A percentile compares a stretch with the other conserved stretches of the same genome.
Conservation (phyloP, 768 basidiomycete genomes). For the Naganishia kalamii region DNA sequence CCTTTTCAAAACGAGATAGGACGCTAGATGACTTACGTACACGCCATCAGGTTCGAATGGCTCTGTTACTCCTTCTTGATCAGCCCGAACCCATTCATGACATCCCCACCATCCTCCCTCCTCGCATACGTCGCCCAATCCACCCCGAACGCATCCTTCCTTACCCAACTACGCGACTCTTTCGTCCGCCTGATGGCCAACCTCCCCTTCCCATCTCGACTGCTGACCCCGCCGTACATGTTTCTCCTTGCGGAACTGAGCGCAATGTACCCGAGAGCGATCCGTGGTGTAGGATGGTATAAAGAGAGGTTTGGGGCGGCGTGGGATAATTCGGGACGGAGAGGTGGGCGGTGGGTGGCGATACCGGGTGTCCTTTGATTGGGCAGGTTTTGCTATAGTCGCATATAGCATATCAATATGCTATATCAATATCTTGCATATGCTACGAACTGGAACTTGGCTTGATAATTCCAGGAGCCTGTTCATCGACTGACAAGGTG, state of each 20-base stretch:
- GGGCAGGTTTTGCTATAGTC: background rate
- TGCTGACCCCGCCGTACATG: constrained; percentile 66
- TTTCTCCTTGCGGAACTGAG: constrained; percentile 69
- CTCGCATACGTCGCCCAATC: background rate
- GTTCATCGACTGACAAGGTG: too few relatives aligned
- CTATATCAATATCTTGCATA: too few relatives aligned
- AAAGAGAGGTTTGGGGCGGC: constrained; percentile 60
- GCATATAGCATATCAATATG: too few relatives aligned
- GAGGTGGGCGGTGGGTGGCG: constrained; percentile 56
- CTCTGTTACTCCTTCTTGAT: constrained; percentile 74
- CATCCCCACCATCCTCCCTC: background rate
- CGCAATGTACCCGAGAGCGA: constrained; percentile 70
- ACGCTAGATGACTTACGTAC: too few relatives aligned
- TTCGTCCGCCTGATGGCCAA: constrained; percentile 29
- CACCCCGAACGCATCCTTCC: constrained; percentile 2
- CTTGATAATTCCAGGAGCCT: too few relatives aligned
- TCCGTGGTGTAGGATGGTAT: constrained; percentile 81
- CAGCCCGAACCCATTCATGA: constrained; percentile 25
- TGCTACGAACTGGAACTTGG: too few relatives aligned
- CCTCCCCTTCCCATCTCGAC: constrained; percentile 43
- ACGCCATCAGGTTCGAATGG: constrained; percentile 65
- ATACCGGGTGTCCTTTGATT: constrained; percentile 69
- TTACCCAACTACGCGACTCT: background rate
- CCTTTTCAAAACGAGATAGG: too few relatives aligned
- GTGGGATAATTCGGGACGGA: constrained; percentile 69